Evolutionary conservation across 2,329 filamentous ascomycete species (phyloP), one percentile per base, ranked within the genome.

Genomic region (Stromatinia cepivora): DNA sequence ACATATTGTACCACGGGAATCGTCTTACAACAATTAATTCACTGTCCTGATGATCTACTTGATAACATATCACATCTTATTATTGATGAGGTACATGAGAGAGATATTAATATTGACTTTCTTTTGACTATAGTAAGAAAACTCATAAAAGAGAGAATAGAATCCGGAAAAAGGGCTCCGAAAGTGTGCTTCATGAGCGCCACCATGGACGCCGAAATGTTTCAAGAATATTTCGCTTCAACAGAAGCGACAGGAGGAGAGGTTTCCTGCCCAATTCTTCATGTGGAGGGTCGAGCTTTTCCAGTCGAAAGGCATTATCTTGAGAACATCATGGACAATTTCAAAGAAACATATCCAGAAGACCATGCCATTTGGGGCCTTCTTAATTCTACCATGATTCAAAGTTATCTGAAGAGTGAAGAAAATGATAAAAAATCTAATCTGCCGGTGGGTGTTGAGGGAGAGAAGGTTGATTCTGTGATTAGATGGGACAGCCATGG

Each of bases 1-100:
- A 96, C 91, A 0, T 97, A 97, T 78, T 92, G 97, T 73, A 98
- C 94, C 0, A 97, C 94, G 8, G 94, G 94, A 86, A 92, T 97
- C 6, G 82, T 98, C 50, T 85, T 98, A 34, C 85, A 94, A 69
- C 88, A 93, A 8, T 84, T 98, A 31, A 94, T 97, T 79, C 91
- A 91, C 11, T 84, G 86, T 28, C 86, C 90, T 7, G 90, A 93
- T 45, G 91, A 95, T 75, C 88, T 96, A 1, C 80, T 99, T 57
- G 90, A 92, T 7, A 92, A 96, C 78, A 90, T 97, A 72, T 97
- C 92, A 73, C 94, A 98, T 78, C 88, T 97, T 15, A 90, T 97
- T 34, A 92, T 97, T 64, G 94, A 98, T 77, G 94, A 98, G 79
- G 94, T 97, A 3, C 94, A 97, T 81, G 94, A 97, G 80, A 88